phyloP scores from a whole-genome alignment of 371 early-diverging fungal genomes.

The Rhizopus delemar region DNA sequence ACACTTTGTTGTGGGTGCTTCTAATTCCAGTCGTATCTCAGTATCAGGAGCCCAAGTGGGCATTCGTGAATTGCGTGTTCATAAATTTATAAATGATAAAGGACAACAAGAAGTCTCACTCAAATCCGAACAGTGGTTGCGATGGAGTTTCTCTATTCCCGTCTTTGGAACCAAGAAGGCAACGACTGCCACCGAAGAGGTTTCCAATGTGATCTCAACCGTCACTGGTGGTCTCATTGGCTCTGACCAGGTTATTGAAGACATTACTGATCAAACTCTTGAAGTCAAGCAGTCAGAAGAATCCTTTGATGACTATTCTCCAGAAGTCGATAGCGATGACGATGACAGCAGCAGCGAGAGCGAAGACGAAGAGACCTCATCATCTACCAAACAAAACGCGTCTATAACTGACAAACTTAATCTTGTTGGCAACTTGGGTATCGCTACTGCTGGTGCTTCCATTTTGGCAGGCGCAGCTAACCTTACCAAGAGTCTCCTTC shows the following conservation, averaged over 20 bases:
- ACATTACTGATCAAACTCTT: slow-evolving; percentile 31
- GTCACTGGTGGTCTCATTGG: slow-evolving; percentile 1
- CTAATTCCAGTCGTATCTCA: slow-evolving; percentile 27
- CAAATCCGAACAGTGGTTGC: slow-evolving; percentile 39
- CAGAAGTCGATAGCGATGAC: slow-evolving; percentile 19
- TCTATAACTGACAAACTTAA: not conserved
- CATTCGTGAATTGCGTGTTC: slow-evolving; percentile 30
- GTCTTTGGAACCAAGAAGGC: slow-evolving; percentile 27
- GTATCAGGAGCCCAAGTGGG: slow-evolving; percentile 48
- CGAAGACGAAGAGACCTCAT: slow-evolving; percentile 4
- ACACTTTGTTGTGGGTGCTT: slow-evolving; percentile 36
- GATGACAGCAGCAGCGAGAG: slow-evolving; percentile 18
- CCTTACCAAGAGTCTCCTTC: not conserved
- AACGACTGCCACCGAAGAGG: not conserved
- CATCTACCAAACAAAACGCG: not conserved
- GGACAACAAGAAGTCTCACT: slow-evolving; percentile 31
- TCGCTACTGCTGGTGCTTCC: slow-evolving; percentile 25
- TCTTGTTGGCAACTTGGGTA: slow-evolving; percentile 17
- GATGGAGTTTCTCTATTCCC: slow-evolving; percentile 46
- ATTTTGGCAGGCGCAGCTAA: slow-evolving; percentile 7
- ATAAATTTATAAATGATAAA: slow-evolving; percentile 25
- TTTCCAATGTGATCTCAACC: slow-evolving; percentile 3
- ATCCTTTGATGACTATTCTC: slow-evolving; percentile 29
- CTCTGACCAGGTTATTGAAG: slow-evolving; percentile 24
- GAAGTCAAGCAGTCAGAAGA: slow-evolving; percentile 32